phyloP scores from a whole-genome alignment of 2,329 filamentous ascomycete genomes.

The Aspergillus ochraceoroseus region DNA sequence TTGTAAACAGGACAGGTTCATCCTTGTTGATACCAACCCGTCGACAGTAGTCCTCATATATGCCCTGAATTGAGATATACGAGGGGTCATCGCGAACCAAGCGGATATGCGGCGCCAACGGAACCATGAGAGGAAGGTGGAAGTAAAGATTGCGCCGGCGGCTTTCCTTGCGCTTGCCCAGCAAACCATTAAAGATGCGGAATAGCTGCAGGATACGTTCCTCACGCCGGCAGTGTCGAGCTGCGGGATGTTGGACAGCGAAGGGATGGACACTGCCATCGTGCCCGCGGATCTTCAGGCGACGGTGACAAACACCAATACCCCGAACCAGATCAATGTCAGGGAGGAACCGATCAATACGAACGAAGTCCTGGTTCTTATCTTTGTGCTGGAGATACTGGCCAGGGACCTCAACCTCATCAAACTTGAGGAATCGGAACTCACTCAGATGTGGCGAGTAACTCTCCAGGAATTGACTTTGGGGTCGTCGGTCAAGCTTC shows the following conservation, averaged over 20 bases:
- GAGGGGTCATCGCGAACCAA: conserved; percentile 94
- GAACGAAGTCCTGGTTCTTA: conserved; percentile 97
- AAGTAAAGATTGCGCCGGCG: conserved; percentile 91
- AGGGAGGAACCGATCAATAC: conserved; percentile 93
- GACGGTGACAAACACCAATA: conserved; percentile 83
- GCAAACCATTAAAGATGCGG: conserved; percentile 90
- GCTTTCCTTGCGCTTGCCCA: conserved; percentile 91
- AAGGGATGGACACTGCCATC: conserved; percentile 97
- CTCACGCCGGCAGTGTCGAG: conserved; percentile 84
- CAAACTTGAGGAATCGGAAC: conserved; percentile 95
- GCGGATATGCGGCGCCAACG: conserved; percentile 86
- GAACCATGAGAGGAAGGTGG: conserved; percentile 91
- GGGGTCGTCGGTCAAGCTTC: conserved; percentile 79
- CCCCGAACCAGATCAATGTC: conserved; percentile 89
- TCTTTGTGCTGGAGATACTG: conserved; percentile 97
- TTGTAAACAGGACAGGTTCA: conserved; percentile 88
- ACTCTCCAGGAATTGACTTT: conserved; percentile 69
- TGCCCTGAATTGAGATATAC: conserved; percentile 87
- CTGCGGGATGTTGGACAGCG: conserved; percentile 91
- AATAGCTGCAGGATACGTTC: conserved; percentile 95
- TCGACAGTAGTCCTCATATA: conserved; percentile 95
- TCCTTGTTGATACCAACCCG: conserved; percentile 85
- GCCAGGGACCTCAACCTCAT: conserved; percentile 95
- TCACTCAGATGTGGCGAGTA: conserved; percentile 91
- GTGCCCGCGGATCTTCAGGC: conserved; percentile 92